A percentile compares a stretch with the other conserved stretches of the same genome.
Conservation (phyloP, 2,329 filamentous ascomycete genomes). For the Pseudogymnoascus sp. region DNA sequence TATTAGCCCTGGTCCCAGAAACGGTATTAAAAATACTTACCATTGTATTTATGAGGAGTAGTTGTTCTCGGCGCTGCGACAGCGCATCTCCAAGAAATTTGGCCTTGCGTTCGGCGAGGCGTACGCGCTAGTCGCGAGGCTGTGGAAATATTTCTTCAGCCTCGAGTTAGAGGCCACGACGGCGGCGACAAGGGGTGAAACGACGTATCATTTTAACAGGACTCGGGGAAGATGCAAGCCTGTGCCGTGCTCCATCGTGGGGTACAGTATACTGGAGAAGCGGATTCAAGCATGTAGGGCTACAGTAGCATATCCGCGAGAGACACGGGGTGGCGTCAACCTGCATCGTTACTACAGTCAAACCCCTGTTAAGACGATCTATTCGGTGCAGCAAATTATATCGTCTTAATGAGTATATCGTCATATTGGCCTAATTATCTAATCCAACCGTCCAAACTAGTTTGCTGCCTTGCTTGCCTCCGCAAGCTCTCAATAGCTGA, state of each 20-base stretch:
- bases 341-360: neutral
- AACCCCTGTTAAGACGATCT: too few relatives aligned
- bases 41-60: constrained; percentile 7
- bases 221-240: neutral
- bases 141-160: constrained; percentile 7
- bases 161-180: neutral
- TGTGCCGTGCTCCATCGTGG: neutral
- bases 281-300: constrained; percentile 2
- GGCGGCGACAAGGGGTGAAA: neutral
- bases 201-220: constrained; percentile 1
- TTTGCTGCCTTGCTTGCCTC: too few relatives aligned
- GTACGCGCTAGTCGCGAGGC: constrained; percentile 4
- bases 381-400: too few relatives aligned
- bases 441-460: too few relatives aligned
- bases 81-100: constrained; percentile 2
- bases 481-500: too few relatives aligned
- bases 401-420: too few relatives aligned
- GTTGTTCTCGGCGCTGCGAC: neutral
- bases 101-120: constrained; percentile 5
- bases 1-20: neutral
- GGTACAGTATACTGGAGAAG: neutral
- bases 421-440: too few relatives aligned
- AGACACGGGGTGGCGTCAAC: neutral
- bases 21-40: neutral
- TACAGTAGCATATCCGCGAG: neutral